Percentiles rank a stretch among this genome's conserved stretches.
Evolutionary conservation across 306 rosid species (phyloP).

Genomic region (Lathyrus sativus): DNA sequence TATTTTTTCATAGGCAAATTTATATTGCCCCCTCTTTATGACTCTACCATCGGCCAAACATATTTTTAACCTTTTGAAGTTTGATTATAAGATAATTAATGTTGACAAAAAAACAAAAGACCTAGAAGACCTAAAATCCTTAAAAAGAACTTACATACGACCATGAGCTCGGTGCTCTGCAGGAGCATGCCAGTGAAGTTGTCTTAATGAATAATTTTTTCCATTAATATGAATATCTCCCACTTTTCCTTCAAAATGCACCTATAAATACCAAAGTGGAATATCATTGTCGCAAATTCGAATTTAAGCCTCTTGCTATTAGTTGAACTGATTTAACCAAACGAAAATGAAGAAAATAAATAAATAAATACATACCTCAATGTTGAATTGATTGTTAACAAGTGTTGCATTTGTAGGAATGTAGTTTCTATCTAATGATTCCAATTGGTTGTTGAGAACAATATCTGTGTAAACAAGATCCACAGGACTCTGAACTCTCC

Average conservation of each 20-base stretch:
- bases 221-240: conserved; percentile 61
- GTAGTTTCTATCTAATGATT: conserved; percentile 52
- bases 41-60: too few relatives aligned
- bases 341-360: too few relatives aligned
- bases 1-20: too few relatives aligned
- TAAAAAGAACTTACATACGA: conserved; percentile 48
- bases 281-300: too few relatives aligned
- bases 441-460: conserved; percentile 27
- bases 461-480: conserved; percentile 39
- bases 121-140: too few relatives aligned
- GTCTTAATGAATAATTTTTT: conserved; percentile 57
- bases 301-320: too few relatives aligned
- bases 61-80: too few relatives aligned
- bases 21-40: too few relatives aligned
- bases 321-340: too few relatives aligned
- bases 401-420: conserved; percentile 58
- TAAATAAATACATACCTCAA: conserved; percentile 56
- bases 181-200: conserved; percentile 89
- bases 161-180: conserved; percentile 73
- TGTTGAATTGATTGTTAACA: conserved; percentile 60
- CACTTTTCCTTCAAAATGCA: conserved; percentile 52
- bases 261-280: conserved; percentile 40
- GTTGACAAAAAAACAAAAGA: too few relatives aligned
- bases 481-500: conserved; percentile 75
- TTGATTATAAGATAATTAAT: too few relatives aligned